These are phyloP conservation scores for Termitomyces sp. DNA, from an alignment of 768 basidiomycete species.

Conservation along the genomic window DNA sequence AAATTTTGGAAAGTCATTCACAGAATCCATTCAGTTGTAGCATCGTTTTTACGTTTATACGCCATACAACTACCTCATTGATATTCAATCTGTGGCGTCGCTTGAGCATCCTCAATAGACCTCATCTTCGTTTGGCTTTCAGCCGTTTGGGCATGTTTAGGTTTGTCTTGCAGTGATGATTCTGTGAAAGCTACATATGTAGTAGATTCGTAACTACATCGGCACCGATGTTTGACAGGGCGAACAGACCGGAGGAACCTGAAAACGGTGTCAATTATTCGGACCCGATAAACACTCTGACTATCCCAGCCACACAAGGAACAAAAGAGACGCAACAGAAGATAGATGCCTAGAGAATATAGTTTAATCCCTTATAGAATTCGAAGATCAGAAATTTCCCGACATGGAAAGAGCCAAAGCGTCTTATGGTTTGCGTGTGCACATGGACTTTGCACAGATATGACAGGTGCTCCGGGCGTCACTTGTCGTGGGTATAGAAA, in stretches of 20 bases:
- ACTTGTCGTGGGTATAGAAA: no score
- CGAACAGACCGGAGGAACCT: background rate
- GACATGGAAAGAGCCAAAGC: background rate
- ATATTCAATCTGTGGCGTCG: no score
- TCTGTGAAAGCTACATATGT: background rate
- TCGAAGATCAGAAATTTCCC: background rate
- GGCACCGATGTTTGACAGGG: background rate
- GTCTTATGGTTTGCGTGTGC: background rate
- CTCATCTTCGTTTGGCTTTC: background rate
- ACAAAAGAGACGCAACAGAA: background rate
- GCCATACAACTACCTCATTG: no score
- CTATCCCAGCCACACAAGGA: background rate
- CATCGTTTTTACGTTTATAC: no score
- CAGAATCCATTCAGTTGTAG: no score
- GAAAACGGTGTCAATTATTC: background rate
- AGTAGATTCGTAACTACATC: background rate
- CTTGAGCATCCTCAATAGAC: no score
- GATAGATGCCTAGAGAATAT: no score
- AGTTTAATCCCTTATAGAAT: background rate
- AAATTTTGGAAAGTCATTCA: no score
- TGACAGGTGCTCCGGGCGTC: no score
- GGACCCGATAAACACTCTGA: background rate
- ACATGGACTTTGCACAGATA: background rate
- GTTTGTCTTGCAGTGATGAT: background rate
- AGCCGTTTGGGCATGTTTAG: background rate